Conservation (phyloP, 805 yeast species). For the Candida manassasensis region DNA sequence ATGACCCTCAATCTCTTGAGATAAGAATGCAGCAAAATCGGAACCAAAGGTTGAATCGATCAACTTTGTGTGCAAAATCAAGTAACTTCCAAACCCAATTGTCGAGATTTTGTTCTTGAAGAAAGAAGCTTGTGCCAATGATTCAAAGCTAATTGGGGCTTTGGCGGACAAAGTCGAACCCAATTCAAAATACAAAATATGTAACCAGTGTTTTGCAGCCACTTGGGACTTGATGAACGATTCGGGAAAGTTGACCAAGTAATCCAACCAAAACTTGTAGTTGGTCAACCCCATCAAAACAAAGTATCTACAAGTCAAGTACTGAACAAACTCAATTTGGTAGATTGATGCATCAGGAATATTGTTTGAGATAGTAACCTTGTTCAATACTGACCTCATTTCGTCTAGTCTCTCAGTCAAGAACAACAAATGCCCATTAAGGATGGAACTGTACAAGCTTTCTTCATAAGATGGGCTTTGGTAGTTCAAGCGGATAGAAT, state of each 20-base stretch:
- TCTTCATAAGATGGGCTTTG: constrained; percentile 23
- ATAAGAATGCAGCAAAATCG: constrained; percentile 24
- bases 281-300: constrained; percentile 25
- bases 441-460: constrained; percentile 25
- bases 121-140: constrained; percentile 17
- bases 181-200: constrained; percentile 19
- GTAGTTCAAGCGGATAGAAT: constrained; percentile 22
- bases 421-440: constrained; percentile 32
- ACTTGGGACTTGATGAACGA: constrained; percentile 27
- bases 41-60: constrained; percentile 16
- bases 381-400: constrained; percentile 14
- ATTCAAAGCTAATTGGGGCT: constrained; percentile 12
- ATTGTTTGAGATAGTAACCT: constrained; percentile 9
- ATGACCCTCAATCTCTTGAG: constrained; percentile 15
- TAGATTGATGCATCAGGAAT: constrained; percentile 8
- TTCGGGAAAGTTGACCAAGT: constrained; percentile 16
- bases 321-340: constrained; percentile 23
- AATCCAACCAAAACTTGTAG: constrained; percentile 26
- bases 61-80: constrained; percentile 17
- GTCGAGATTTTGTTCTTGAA: constrained; percentile 21
- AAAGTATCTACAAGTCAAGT: constrained; percentile 29
- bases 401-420: constrained; percentile 21
- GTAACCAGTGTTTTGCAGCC: constrained; percentile 33
- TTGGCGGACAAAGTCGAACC: constrained; percentile 14
- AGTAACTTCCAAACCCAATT: constrained; percentile 23